Evolutionary conservation across 176 grass and related monocot species (phyloP), one percentile per base, ranked within the genome.

Genomic region (Hordeum vulgare): DNA sequence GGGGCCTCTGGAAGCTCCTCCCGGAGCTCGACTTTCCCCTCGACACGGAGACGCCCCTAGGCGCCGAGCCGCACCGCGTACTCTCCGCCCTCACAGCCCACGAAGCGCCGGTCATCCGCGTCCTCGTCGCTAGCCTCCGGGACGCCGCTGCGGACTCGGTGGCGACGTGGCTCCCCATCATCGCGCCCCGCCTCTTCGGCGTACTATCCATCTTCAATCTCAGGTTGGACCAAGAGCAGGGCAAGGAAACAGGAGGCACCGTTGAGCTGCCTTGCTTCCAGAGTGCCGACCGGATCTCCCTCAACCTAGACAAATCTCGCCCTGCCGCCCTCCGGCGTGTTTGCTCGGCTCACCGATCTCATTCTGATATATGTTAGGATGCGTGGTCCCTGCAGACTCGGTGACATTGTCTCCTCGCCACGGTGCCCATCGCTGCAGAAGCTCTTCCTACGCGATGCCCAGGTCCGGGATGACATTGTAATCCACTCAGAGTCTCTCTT

Each of bases 321-420:
- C 11, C 6, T 71, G 23, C 68, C 37, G n/a, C n/a, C 68, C 24
- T 71, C 39, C 23, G 37, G 36, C 68, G 68, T 44, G 11, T 71
- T 44, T 71, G 68, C 5, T n/a, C 6, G 68, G 21, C 68, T 71
- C 68, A 71, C 68, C 39, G 39, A 44, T 71, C 37, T 42, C 12
- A 0, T 11, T 44, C 68, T 71, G 10, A 0, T 8, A 2, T 0
- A 0, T 1, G 1, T 44, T 15, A 24, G 7, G 5, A 39, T 71
- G 6, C 37, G 41, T 26, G 68, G 68, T 44, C 39, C 39, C 11
- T 71, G 68, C 68, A 44, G 68, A 1, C 68, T 71, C 3, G 68
- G 68, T 44, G 68, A 44, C 0, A 15, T 71, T 8, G 12, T 71
- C n/a, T 71, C 68, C 37, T 71, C n/a, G 68, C 37, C 37, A 24